These are phyloP conservation scores for Sphagnum fallax DNA, from an alignment of 228 moss, liverwort and hornwort genomes.

Conservation along the genomic window DNA sequence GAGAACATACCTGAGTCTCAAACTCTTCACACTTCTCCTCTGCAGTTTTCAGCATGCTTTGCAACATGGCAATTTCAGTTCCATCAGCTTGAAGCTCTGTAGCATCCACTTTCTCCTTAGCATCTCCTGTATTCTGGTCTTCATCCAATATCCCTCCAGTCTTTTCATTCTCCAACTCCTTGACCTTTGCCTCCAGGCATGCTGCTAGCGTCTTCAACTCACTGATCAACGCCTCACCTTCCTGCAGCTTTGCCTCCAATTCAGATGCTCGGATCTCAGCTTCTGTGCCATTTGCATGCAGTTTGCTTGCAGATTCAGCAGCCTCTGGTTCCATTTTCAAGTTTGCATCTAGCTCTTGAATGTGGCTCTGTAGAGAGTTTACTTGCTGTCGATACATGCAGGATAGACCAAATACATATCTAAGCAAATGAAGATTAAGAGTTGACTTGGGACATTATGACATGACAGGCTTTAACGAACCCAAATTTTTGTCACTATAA, in stretches of 20 bases:
- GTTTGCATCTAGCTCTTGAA: neutral
- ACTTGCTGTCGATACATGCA: neutral
- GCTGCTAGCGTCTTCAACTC: neutral
- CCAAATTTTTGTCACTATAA: too few species aligned
- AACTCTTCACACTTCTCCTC: too few species aligned
- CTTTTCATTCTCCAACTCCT: neutral
- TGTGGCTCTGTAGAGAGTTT: neutral
- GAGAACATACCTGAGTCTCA: too few species aligned
- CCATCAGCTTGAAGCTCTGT: too few species aligned
- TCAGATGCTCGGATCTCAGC: neutral
- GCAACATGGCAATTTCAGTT: too few species aligned
- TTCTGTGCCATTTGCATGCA: neutral
- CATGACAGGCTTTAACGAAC: too few species aligned
- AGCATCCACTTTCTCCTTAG: too few species aligned
- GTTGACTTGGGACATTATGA: neutral
- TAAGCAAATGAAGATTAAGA: neutral
- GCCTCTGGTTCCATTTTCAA: neutral
- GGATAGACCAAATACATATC: neutral
- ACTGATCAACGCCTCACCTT: neutral
- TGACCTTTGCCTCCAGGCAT: neutral
- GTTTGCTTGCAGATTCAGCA: neutral
- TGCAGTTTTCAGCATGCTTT: too few species aligned
- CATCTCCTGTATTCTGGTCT: neutral
- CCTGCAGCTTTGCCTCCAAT: neutral
- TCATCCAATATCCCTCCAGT: neutral